Evolutionary conservation across 2,329 filamentous ascomycete genomes (phyloP).

Genomic region (Dactylellina parvicollis): DNA sequence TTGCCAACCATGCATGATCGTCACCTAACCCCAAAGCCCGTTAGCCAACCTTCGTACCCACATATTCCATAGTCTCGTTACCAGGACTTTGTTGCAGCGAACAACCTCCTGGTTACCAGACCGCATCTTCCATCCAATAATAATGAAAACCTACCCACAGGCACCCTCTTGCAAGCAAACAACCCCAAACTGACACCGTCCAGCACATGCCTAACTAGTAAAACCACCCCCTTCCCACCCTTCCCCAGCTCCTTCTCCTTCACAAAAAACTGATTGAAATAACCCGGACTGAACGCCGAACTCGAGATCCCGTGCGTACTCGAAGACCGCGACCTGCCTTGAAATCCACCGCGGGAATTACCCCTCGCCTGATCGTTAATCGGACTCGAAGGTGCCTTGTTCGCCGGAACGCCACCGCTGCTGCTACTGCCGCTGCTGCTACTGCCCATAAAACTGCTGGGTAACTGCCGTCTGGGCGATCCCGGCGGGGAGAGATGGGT

Average conservation of each 20-base stretch:
- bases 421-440: slow-evolving; percentile 15
- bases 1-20: slow-evolving; percentile 93
- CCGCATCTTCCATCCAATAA: too few relatives aligned
- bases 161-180: slow-evolving; percentile 96
- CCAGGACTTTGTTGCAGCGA: too few relatives aligned
- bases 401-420: not conserved
- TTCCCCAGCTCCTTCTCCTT: slow-evolving; percentile 86
- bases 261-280: slow-evolving; percentile 92
- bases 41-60: slow-evolving; percentile 4
- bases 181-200: slow-evolving; percentile 87
- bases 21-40: slow-evolving; percentile 66
- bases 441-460: slow-evolving; percentile 64
- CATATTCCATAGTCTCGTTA: too few relatives aligned
- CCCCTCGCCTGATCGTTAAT: slow-evolving; percentile 59
- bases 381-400: slow-evolving; percentile 60
- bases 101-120: too few relatives aligned
- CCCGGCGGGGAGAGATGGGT: slow-evolving; percentile 39
- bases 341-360: slow-evolving; percentile 58
- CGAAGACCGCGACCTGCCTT: slow-evolving; percentile 60
- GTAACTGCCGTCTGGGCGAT: slow-evolving; percentile 46
- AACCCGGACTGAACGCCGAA: slow-evolving; percentile 88
- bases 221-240: slow-evolving; percentile 92
- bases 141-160: slow-evolving; percentile 70
- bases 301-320: slow-evolving; percentile 74
- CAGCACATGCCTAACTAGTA: slow-evolving; percentile 91